Evolutionary conservation across 192 early-diverging fungal species (phyloP).

Genomic region (Coemansia sp.): DNA sequence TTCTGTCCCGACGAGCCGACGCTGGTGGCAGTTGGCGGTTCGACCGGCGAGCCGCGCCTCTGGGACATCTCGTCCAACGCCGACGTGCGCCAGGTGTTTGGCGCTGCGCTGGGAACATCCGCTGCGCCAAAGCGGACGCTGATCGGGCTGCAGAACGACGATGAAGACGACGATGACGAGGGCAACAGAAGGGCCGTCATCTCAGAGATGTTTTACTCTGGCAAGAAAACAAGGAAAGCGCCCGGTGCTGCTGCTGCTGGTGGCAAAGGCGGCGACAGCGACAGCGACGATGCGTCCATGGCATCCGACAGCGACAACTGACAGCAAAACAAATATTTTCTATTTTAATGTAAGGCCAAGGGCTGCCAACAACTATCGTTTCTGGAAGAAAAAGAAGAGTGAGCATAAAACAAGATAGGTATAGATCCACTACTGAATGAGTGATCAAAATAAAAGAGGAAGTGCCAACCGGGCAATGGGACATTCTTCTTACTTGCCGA

Average conservation of each 20-base stretch:
- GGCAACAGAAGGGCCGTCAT: conserved; percentile 36
- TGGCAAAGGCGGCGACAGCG: conserved; percentile 13
- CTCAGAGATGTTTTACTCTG: conserved; percentile 41
- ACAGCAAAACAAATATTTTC: neutral
- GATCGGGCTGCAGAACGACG: conserved; percentile 43
- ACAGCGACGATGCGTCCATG: conserved; percentile 39
- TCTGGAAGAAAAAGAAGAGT: too few species aligned
- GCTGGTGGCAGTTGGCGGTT: conserved; percentile 84
- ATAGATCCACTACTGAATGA: too few species aligned
- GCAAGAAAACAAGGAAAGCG: neutral
- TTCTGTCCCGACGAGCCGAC: conserved; percentile 95
- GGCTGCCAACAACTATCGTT: neutral
- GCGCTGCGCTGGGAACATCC: conserved; percentile 11
- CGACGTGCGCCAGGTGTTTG: conserved; percentile 62
- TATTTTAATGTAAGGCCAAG: neutral
- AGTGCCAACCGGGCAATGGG: too few species aligned
- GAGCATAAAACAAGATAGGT: too few species aligned
- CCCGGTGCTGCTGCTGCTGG: neutral
- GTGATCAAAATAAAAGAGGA: too few species aligned
- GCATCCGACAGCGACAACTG: conserved; percentile 23
- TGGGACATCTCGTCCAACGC: conserved; percentile 93
- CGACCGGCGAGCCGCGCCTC: conserved; percentile 83
- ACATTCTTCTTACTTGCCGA: conserved; percentile 61
- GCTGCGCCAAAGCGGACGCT: conserved; percentile 31
- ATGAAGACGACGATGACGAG: conserved; percentile 54